Evolutionary conservation across 2,329 filamentous ascomycete genomes (phyloP), one percentile per base, ranked within the genome.

Genomic region (Furcasterigmium furcatum): DNA sequence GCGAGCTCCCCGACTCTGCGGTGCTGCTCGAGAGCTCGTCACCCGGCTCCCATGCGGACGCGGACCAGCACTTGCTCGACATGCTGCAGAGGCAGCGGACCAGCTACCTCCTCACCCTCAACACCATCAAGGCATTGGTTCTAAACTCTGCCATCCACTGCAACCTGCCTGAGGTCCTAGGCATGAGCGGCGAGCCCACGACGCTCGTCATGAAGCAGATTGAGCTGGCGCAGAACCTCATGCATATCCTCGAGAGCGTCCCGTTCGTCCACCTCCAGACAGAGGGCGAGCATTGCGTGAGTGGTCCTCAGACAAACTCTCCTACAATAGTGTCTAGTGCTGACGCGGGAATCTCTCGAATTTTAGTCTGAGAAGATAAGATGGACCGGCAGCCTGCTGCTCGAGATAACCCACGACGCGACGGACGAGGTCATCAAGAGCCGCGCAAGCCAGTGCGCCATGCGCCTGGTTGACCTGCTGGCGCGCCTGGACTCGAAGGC

Each of bases 321-420:
- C 19, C 36, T 21, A 12, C n/a, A n/a, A n/a, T n/a, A n/a, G n/a
- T n/a, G n/a, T n/a, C n/a, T n/a, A n/a, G n/a, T n/a, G n/a, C n/a
- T n/a, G n/a, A n/a, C n/a, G n/a, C n/a, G n/a, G n/a, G n/a, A n/a
- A n/a, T n/a, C n/a, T n/a, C n/a, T n/a, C n/a, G n/a, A n/a, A n/a
- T n/a, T n/a, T n/a, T 20, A 68, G 65, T 63, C 67, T 9, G 66
- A 70, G 44, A 68, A 70, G 41, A 67, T 70, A 42, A 57, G 66
- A 1, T 53, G 67, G 1, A 61, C 68, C 6, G 66, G 66, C 3
- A 65, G 65, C 5, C 66, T 61, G 29, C 49, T 70, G 7, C 41
- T 70, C 12, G 64, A 61, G 7, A 64, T 68, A 20, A 27, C 43
- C 2, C 38, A 48, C 3, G 44, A 38, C 2, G 34, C 39, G 12